A percentile compares a stretch with the other conserved stretches of the same genome.
Evolutionary conservation across 139 green algal genomes (phyloP).

Genomic region (Desmodesmus armatus): DNA sequence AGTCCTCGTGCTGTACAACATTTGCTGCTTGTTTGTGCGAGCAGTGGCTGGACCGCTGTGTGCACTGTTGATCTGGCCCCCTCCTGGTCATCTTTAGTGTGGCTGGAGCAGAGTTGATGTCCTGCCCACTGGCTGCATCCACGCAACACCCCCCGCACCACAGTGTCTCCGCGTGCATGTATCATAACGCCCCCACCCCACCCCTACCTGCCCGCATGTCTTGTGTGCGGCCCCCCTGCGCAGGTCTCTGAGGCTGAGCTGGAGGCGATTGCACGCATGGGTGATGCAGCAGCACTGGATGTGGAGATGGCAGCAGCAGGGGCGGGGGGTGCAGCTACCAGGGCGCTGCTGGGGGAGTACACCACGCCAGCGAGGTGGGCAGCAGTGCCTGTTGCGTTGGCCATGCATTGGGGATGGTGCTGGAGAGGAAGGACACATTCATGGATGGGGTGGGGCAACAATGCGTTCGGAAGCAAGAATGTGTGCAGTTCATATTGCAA

Average conservation of each 20-base stretch:
- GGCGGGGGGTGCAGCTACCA: conserved; percentile 79
- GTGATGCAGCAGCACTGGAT: conserved; percentile 28
- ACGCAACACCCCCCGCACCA: not conserved
- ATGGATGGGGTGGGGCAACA: too few relatives aligned
- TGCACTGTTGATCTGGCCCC: not conserved
- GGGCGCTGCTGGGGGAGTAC: conserved; percentile 85
- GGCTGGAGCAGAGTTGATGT: too few relatives aligned
- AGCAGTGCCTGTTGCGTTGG: too few relatives aligned
- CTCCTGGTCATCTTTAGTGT: not conserved
- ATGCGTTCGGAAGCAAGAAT: too few relatives aligned
- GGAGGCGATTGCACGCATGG: conserved; percentile 88
- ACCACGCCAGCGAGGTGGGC: conserved; percentile 61
- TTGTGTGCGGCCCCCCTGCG: not conserved
- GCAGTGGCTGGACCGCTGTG: not conserved
- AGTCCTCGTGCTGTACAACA: too few relatives aligned
- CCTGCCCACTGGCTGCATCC: too few relatives aligned
- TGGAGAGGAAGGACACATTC: too few relatives aligned
- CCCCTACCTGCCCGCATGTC: not conserved
- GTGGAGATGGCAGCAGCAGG: conserved; percentile 58
- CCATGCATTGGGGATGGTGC: too few relatives aligned
- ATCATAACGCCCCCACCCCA: not conserved
- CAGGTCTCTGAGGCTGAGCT: conserved; percentile 92
- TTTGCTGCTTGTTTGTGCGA: not conserved
- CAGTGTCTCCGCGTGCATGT: not conserved
- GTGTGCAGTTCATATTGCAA: too few relatives aligned